phyloP scores from a whole-genome alignment of 257 asterid species.

The Capsicum baccatum region DNA sequence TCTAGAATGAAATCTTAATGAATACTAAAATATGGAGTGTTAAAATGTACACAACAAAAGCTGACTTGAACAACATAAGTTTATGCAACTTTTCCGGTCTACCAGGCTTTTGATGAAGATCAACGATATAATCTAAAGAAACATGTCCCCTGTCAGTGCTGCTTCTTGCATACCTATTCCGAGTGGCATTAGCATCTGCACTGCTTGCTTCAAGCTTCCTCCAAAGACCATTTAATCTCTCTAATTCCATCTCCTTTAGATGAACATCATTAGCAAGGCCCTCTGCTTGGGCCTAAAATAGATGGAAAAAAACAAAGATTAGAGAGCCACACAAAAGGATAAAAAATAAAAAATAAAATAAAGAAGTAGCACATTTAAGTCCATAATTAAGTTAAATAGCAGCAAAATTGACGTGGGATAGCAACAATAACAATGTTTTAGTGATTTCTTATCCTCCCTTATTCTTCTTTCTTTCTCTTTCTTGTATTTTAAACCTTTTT shows the following conservation, averaged over 20 bases:
- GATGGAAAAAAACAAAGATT: constrained; percentile 19
- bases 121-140: constrained; percentile 56
- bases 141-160: constrained; percentile 48
- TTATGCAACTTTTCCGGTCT: constrained; percentile 74
- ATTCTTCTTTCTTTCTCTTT: too few relatives aligned
- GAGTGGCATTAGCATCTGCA: constrained; percentile 52
- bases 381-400: too few relatives aligned
- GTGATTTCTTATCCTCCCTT: too few relatives aligned
- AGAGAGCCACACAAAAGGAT: not conserved
- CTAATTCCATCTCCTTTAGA: constrained; percentile 75
- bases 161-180: constrained; percentile 75
- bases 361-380: too few relatives aligned
- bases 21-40: constrained; percentile 82
- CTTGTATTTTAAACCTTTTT: too few relatives aligned
- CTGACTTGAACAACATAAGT: constrained; percentile 82
- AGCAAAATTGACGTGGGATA: too few relatives aligned
- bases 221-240: constrained; percentile 67
- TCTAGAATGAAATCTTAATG: constrained; percentile 80
- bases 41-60: constrained; percentile 73
- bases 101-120: constrained; percentile 66
- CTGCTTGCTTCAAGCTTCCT: constrained; percentile 60
- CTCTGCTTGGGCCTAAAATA: constrained; percentile 83
- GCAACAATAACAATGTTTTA: too few relatives aligned
- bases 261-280: constrained; percentile 70
- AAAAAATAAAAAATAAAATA: not conserved